phyloP scores from a whole-genome alignment of 179 eudicot genomes.

The Nepenthes alata region DNA sequence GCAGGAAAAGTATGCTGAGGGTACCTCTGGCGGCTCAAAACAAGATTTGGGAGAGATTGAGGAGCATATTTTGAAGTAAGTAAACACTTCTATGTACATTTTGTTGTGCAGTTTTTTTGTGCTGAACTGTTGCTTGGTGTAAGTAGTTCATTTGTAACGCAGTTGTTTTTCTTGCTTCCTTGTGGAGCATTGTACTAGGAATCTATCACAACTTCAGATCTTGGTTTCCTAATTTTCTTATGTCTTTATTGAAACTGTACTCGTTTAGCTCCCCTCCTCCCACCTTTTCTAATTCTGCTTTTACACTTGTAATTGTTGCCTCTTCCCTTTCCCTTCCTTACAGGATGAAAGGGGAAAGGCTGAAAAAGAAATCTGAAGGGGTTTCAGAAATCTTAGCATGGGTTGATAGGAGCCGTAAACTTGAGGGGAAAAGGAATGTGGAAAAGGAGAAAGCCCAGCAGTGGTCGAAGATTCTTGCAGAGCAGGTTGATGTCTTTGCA shows the following conservation, averaged over 20 bases:
- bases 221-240: no score
- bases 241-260: not conserved
- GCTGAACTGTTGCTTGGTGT: not conserved
- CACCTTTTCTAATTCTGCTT: not conserved
- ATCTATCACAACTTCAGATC: no score
- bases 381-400: constrained; percentile 61
- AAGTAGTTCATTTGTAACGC: not conserved
- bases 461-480: constrained; percentile 67
- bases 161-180: not conserved
- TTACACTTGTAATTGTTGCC: not conserved
- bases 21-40: constrained; percentile 19
- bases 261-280: not conserved
- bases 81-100: constrained; percentile 2
- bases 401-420: constrained; percentile 73
- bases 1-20: constrained; percentile 24
- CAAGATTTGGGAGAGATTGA: constrained; percentile 35
- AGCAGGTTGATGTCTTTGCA: constrained; percentile 45
- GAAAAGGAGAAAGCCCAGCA: constrained; percentile 75
- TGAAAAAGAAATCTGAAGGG: constrained; percentile 53
- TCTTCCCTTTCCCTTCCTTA: not conserved
- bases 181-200: not conserved
- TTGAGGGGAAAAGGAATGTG: constrained; percentile 54
- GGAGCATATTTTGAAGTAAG: constrained; percentile 67
- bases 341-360: constrained; percentile 80
- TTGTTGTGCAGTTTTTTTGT: not conserved